Evolutionary conservation across 345 rosid genomes (phyloP), one percentile per base, ranked within the genome.

Genomic region (Eucalyptus regnans): DNA sequence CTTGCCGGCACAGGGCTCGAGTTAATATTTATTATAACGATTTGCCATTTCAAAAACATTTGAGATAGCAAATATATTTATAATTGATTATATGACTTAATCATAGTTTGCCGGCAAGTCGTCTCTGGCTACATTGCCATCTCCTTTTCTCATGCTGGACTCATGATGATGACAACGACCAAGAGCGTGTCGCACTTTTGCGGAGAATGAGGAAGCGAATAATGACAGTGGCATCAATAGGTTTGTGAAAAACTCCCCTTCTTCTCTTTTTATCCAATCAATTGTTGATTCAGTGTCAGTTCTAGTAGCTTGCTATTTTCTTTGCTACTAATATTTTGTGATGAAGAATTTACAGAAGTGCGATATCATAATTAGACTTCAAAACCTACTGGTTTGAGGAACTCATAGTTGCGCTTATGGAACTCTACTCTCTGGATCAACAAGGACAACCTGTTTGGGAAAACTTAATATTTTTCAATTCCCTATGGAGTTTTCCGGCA

Each of bases 121-220:
- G 13, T 93, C 93, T 89, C 88, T 91, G 96, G 96, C 96, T 95
- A 95, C 86, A 88, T 86, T 76, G 89, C 92, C 85, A 31, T 91
- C 95, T 92, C 93, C 86, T 94, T 89, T 89, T 91, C 92, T 94
- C 95, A 94, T 93, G 97, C 92, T 90, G 91, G 96, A 92, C 90
- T 89, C 90, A 27, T 58, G 96, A 95, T 89, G 64, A 89, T 41
- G 83, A 76, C 5, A 6, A 76, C 23, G 12, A 41, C 83, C 48
- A 41, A 41, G 48, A 76, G 83, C 83, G 6, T 6, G 14, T 41
- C 29, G 27, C 83, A 33, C 48, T 23, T 76, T 76, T 76, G 48
- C 14, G 8, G 48, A 41, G 83, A 76, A 76, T 76, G 29, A 76
- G 27, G 43, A 76, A 44, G 83, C 27, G 27, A 37, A 76, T 37